Conservation (phyloP, 768 basidiomycete species). For the Panus rudis region DNA sequence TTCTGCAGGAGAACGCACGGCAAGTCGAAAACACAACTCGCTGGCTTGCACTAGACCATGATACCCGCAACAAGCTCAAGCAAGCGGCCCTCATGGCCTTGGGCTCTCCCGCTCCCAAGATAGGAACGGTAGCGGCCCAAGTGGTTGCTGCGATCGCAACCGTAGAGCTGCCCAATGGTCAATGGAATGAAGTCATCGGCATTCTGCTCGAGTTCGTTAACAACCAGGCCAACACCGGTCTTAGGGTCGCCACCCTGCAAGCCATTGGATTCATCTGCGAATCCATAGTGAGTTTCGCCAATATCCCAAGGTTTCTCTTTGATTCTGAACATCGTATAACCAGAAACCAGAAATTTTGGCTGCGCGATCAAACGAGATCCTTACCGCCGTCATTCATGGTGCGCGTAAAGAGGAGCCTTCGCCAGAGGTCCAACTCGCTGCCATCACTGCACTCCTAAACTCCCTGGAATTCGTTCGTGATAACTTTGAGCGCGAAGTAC, state of each 20-base stretch:
- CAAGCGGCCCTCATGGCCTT: slow-evolving; percentile 80
- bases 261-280: slow-evolving; percentile 98
- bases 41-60: slow-evolving; percentile 73
- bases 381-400: slow-evolving; percentile 97
- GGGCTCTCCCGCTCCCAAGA: slow-evolving; percentile 61
- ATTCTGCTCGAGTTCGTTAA: slow-evolving; percentile 83
- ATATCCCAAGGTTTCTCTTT: slow-evolving; percentile 5
- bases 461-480: slow-evolving; percentile 96
- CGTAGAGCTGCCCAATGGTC: slow-evolving; percentile 80
- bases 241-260: slow-evolving; percentile 85
- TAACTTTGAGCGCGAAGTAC: slow-evolving; percentile 95
- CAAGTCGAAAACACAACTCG: slow-evolving; percentile 70
- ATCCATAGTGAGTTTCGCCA: slow-evolving; percentile 64
- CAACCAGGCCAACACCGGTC: slow-evolving; percentile 58
- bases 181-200: slow-evolving; percentile 90
- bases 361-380: slow-evolving; percentile 89
- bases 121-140: slow-evolving; percentile 85
- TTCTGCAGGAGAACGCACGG: slow-evolving; percentile 61
- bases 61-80: slow-evolving; percentile 77
- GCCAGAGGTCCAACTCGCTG: slow-evolving; percentile 84
- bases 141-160: slow-evolving; percentile 92
- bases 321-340: slow-evolving; percentile 11
- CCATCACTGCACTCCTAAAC: slow-evolving; percentile 88
- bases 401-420: slow-evolving; percentile 94
- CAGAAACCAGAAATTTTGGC: slow-evolving; percentile 92